phyloP scores from a whole-genome alignment of 2,329 filamentous ascomycete species.

The Metarhizium guizhouense region DNA sequence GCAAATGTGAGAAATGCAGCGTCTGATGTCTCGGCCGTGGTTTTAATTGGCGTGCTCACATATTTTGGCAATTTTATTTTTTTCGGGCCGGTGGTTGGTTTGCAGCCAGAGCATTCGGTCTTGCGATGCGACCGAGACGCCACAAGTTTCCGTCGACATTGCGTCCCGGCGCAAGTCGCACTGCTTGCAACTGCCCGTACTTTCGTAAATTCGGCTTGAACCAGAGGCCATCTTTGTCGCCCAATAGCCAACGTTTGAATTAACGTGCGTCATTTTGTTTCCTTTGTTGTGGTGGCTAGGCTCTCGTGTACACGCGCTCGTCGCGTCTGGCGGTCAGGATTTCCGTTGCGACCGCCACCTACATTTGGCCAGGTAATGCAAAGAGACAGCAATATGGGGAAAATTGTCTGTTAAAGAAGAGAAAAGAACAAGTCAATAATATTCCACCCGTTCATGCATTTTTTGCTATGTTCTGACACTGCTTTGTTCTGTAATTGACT shows the following conservation, averaged over 20 bases:
- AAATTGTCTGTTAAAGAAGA: background rate
- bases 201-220: background rate
- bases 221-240: background rate
- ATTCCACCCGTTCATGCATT: background rate
- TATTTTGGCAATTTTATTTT: background rate
- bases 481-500: background rate
- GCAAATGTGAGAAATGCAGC: background rate
- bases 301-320: background rate
- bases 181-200: background rate
- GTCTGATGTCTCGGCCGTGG: background rate
- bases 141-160: background rate
- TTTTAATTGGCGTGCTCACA: background rate
- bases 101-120: background rate
- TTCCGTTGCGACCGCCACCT: background rate
- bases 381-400: background rate
- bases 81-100: background rate
- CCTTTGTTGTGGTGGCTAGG: background rate
- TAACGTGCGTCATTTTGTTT: background rate
- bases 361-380: background rate
- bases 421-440: no score
- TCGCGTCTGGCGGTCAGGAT: background rate
- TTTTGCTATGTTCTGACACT: background rate
- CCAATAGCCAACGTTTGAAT: background rate
- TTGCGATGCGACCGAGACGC: slow-evolving; percentile 1
- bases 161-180: background rate